Evolutionary conservation across 345 rosid species (phyloP).

Genomic region (Barbarea vulgaris): DNA sequence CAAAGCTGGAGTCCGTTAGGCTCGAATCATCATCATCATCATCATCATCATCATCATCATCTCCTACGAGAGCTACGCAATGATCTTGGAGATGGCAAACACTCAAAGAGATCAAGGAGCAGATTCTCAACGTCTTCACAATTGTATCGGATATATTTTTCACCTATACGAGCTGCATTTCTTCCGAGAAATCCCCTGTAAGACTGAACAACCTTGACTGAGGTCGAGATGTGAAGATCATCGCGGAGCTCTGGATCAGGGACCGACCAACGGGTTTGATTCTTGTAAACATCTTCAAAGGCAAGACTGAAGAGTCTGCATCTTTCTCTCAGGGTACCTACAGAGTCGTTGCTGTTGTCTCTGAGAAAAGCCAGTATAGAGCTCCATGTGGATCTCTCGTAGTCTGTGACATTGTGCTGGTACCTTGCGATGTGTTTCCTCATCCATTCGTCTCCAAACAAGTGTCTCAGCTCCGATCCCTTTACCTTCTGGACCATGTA

Average conservation of each 20-base stretch:
- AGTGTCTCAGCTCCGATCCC: slow-evolving; percentile 57
- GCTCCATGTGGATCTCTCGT: slow-evolving; percentile 74
- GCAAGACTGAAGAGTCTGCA: slow-evolving; percentile 59
- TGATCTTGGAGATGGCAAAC: slow-evolving; percentile 48
- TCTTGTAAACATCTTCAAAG: slow-evolving; percentile 69
- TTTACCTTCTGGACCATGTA: slow-evolving; percentile 81
- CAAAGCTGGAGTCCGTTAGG: background rate
- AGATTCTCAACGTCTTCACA: slow-evolving; percentile 58
- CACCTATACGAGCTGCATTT: slow-evolving; percentile 44
- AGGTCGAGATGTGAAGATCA: slow-evolving; percentile 64
- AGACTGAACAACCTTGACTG: slow-evolving; percentile 71
- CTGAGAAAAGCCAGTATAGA: slow-evolving; percentile 52
- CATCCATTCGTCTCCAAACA: slow-evolving; percentile 89
- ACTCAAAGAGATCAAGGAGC: slow-evolving; percentile 69
- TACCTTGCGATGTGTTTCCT: slow-evolving; percentile 60
- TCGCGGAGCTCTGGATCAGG: slow-evolving; percentile 70
- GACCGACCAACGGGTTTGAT: slow-evolving; percentile 62
- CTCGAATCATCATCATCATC: background rate
- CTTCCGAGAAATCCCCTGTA: slow-evolving; percentile 63
- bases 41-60: slow-evolving; percentile 34
- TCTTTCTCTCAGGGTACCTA: slow-evolving; percentile 47
- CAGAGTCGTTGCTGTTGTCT: slow-evolving; percentile 44
- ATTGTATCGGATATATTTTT: slow-evolving; percentile 59
- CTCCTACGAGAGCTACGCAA: slow-evolving; percentile 52
- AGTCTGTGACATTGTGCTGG: slow-evolving; percentile 64